A percentile compares a stretch with the other conserved stretches of the same genome.
These are phyloP conservation scores for Melaleuca alternifolia DNA, from an alignment of 345 rosid genomes.

Conservation along the genomic window DNA sequence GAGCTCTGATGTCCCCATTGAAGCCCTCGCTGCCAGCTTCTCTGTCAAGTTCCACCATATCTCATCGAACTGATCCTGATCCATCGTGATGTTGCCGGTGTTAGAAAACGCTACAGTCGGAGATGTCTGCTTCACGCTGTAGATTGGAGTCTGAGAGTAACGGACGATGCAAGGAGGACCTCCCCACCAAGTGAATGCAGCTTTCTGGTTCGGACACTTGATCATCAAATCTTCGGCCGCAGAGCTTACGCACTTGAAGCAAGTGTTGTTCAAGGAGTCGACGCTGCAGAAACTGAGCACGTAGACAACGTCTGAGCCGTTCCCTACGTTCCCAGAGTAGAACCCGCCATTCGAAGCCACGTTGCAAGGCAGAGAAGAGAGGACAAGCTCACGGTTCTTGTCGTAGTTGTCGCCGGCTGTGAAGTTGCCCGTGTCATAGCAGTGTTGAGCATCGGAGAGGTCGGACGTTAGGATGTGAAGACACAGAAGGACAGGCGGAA, in stretches of 20 bases:
- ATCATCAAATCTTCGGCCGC: neutral
- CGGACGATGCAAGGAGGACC: neutral
- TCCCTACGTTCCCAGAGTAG: neutral
- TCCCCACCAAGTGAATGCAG: neutral
- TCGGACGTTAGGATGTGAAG: neutral
- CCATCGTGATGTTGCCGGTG: neutral
- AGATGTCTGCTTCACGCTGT: neutral
- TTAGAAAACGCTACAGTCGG: neutral
- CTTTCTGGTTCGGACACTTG: neutral
- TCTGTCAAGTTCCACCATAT: neutral
- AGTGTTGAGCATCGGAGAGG: neutral
- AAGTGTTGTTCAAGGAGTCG: neutral
- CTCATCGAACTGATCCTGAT: neutral
- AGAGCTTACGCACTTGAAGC: neutral
- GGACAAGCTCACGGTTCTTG: neutral
- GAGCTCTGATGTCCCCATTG: neutral
- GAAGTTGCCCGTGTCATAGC: neutral
- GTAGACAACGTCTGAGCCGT: neutral
- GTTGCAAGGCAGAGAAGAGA: neutral
- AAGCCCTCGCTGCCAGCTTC: neutral
- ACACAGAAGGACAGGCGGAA: neutral
- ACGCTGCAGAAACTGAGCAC: neutral
- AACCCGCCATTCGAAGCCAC: neutral
- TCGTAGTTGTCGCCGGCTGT: accelerated
- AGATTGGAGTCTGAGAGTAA: neutral